Evolutionary conservation across 2,329 filamentous ascomycete genomes (phyloP), one percentile per base, ranked within the genome.

Genomic region (Hymenoscyphus scutula): DNA sequence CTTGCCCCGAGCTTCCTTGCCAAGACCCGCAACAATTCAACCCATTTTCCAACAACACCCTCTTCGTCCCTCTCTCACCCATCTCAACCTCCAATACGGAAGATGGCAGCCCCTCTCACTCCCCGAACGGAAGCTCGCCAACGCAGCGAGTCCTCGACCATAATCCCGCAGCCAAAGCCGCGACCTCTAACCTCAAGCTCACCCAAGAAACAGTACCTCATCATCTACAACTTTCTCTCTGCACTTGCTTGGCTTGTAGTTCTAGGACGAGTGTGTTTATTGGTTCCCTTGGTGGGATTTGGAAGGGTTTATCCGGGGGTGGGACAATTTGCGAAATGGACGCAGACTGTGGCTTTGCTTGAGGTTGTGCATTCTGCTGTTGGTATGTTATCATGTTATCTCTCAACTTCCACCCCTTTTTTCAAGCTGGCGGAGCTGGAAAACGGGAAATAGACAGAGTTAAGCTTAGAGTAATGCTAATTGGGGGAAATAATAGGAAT

Each of bases 181-280:
- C 73, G 73, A 61, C 68, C 71, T 7, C 67, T 73, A 7, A 69
- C 60, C 25, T 73, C 72, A 37, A 79, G 78, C 59, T 77, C 78
- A 64, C 71, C 81, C 65, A 87, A 85, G 75, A 82, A 79, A 61
- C 79, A 78, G 73, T 97, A 97, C 79, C 86, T 98, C 60, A 82
- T 93, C 73, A 79, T 87, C 70, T 99, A 98, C 84, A 98, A 98
- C 78, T 82, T 86, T 71, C 73, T 88, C 67, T 96, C 89, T 59
- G 85, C 92, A 64, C 74, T 86, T 25, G 84, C 94, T 59, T 99
- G 95, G 95, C 78, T 84, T 48, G 84, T 85, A 19, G 87, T 97
- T 60, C 84, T 97, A 48, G 83, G 84, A 60, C 85, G 90, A 64
- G 88, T 90, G 2, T 71, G 87, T 29, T 67, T 76, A 30, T 77